Evolutionary conservation across 176 grass and related monocot species (phyloP), one percentile per base, ranked within the genome.

Genomic region (Cymbopogon citratus): DNA sequence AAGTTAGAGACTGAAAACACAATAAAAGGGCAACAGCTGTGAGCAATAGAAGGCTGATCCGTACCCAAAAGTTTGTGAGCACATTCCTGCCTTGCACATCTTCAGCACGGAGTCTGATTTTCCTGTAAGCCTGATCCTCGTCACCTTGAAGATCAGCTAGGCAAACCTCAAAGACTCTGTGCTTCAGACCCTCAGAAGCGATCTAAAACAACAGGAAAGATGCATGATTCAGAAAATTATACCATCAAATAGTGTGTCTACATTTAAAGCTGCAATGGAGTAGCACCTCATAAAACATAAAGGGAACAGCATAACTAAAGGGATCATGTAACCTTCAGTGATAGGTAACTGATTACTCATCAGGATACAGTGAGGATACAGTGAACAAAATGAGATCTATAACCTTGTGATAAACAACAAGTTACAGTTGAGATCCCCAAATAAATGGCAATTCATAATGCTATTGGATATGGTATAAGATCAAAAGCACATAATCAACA

Each of bases 41-140:
- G 33, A 3, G 34, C 28, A 19, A 21, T 2, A 36, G 14, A 5
- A 10, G 1, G 76, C n/a, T 33, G n/a, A 73, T 57, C 12, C 36
- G 82, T 90, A 97, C 94, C 94, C 92, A 97, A 18, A 94, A 97
- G 74, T 94, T 97, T 7, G 94, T 97, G 39, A 97, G 89, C 40
- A 97, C 89, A 41, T 97, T 97, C 68, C 74, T 89, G 6, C 91
- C 94, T 70, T 97, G 94, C 0, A 94, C 87, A 76, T 97, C 91
- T 78, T 97, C 94, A 0, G 91, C 84, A 38, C 94, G 85, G 26
- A 97, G 94, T 12, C 91, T 88, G 52, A 97, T 94, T 66, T 94
- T 97, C 73, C 94, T 87, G 94, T 90, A 90, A 11, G 94, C 89
- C 76, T 97, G 94, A 62, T 97, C 94, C 77, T 97, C 92, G 4